phyloP scores from a whole-genome alignment of 306 rosid genomes.

The Begonia peltatifolia region DNA sequence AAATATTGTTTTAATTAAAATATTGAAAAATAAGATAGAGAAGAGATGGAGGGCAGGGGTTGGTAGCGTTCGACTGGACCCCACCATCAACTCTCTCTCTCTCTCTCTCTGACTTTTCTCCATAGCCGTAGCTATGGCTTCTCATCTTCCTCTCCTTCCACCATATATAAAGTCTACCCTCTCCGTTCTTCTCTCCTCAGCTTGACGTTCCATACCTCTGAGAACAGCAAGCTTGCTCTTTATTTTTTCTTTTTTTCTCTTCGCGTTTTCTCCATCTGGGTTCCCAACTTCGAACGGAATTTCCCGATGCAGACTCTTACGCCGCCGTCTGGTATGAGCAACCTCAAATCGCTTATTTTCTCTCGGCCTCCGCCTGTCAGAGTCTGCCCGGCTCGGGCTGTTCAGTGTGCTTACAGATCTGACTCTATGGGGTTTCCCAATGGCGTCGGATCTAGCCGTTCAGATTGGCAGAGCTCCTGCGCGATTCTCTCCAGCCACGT shows the following conservation, averaged over 20 bases:
- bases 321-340: constrained; percentile 19
- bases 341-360: constrained; percentile 12
- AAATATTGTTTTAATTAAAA: too few species aligned
- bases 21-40: not conserved
- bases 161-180: constrained; percentile 12
- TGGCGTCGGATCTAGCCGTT: constrained; percentile 39
- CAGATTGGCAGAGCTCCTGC: constrained; percentile 91
- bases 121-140: not conserved
- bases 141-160: not conserved
- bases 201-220: constrained; percentile 40
- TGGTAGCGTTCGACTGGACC: not conserved
- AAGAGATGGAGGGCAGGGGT: not conserved
- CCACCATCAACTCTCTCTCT: not conserved
- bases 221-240: constrained; percentile 29
- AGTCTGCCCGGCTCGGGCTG: constrained; percentile 9
- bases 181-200: constrained; percentile 27
- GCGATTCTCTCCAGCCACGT: constrained; percentile 77
- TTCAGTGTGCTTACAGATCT: constrained; percentile 32
- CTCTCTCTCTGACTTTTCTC: not conserved
- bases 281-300: not conserved
- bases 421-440: constrained; percentile 29
- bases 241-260: not conserved
- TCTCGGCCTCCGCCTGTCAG: not conserved
- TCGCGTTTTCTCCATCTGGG: not conserved
- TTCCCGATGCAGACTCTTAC: constrained; percentile 48